A percentile compares a stretch with the other conserved stretches of the same genome.
These are phyloP conservation scores for Ophiosphaerella herpotricha DNA, from an alignment of 2,329 filamentous ascomycete genomes.

Conservation along the genomic window DNA sequence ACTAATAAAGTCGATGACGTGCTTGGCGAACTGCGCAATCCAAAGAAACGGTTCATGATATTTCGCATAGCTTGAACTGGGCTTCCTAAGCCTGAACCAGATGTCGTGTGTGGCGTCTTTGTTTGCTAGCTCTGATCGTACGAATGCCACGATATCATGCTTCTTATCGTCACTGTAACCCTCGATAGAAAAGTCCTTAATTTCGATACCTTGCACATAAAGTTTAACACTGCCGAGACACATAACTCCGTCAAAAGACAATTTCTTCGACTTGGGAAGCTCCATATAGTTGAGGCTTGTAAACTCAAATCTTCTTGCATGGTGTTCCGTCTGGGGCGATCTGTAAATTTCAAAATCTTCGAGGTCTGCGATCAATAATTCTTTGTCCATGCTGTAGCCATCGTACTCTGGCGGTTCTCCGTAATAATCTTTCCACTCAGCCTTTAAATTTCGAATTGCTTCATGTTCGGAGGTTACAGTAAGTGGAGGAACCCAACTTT, in stretches of 20 bases:
- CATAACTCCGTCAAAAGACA: slow-evolving; percentile 47
- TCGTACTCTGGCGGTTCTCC: not conserved
- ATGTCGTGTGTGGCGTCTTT: slow-evolving; percentile 46
- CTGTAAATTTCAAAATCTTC: slow-evolving; percentile 33
- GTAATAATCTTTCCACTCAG: slow-evolving; percentile 7
- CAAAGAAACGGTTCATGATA: slow-evolving; percentile 70
- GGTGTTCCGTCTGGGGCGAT: slow-evolving; percentile 2
- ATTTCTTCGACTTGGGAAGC: slow-evolving; percentile 7
- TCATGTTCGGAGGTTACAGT: not conserved
- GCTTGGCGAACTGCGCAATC: slow-evolving; percentile 72
- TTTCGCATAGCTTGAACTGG: slow-evolving; percentile 63
- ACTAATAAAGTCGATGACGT: slow-evolving; percentile 69
- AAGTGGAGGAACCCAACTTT: not conserved
- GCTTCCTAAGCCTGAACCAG: slow-evolving; percentile 67
- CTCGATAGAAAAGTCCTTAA: slow-evolving; percentile 66
- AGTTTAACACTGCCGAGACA: slow-evolving; percentile 47
- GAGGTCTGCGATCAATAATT: slow-evolving; percentile 20
- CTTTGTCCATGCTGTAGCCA: slow-evolving; percentile 1
- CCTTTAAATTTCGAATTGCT: not conserved
- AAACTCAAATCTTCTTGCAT: slow-evolving; percentile 3
- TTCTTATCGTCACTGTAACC: slow-evolving; percentile 62
- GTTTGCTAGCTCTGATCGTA: slow-evolving; percentile 57
- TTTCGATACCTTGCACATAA: slow-evolving; percentile 62
- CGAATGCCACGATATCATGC: slow-evolving; percentile 63
- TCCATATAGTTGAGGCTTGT: slow-evolving; percentile 22